Evolutionary conservation across 768 basidiomycete genomes (phyloP), one percentile per base, ranked within the genome.

Genomic region (Russula emetica): DNA sequence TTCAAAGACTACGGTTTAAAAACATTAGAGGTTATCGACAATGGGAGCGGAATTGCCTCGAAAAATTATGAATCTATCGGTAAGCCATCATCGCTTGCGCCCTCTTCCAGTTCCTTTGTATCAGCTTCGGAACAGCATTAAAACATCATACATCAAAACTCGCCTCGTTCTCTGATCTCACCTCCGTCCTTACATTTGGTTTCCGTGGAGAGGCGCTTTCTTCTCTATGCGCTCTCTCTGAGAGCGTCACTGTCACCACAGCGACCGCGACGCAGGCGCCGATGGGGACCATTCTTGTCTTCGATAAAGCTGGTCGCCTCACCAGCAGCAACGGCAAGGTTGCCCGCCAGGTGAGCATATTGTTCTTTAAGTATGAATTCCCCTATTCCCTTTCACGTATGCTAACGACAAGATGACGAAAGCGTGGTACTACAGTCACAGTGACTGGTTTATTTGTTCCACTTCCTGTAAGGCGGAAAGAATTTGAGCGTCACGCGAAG

Each of bases 101-200:
- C 20, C 30, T 22, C 20, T 26, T 58, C 26, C 50, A 20, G 18
- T 18, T 24, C 34, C 24, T 30, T 34, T 20, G 6, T 49, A 57
- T 40, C 7, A 22, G 10, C 26, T 61, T 7, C 36, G 18, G 53
- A 26, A 22, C 63, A 95, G 95, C 85, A 1, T 76, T 95, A 63
- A 98, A 97, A 72, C 91, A 97, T 70, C 85, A 94, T 71, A 99
- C 96, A 0, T 98, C 96, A 7, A 99, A 99, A 74, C 78, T 99
- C 0, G 74, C 84, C 3, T 82, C 85, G 0, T 93, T 88, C 70
- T 75, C 82, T 4, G 91, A 94, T 71, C 82, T 98, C 3, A 77
- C 83, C 2, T 76, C 80, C 0, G 84, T 98, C 11, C 75, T 76
- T 6, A 93, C 94, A 0, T 97, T 98, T 73, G 96, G 96, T 0